Conservation (phyloP, 148 eudicot species). For the Linanthus parryae region DNA sequence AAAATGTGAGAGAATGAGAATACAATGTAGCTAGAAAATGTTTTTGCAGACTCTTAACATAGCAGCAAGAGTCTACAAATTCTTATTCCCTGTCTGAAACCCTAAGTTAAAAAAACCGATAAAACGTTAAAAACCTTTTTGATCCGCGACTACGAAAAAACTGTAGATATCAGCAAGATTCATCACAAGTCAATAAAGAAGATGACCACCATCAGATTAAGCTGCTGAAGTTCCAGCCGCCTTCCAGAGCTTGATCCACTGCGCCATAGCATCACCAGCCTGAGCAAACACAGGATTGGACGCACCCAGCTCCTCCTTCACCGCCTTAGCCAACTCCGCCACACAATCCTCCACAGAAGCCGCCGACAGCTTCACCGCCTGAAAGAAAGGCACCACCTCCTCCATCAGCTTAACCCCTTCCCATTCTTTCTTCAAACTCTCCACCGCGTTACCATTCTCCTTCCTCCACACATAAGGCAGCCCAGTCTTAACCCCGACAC, state of each 20-base stretch:
- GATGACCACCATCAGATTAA: slow-evolving; percentile 4
- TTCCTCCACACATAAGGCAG: slow-evolving; percentile 87
- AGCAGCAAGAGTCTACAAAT: too few relatives aligned
- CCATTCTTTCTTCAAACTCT: slow-evolving; percentile 94
- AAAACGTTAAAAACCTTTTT: too few relatives aligned
- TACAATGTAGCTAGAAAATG: too few relatives aligned
- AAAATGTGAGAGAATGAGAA: too few relatives aligned
- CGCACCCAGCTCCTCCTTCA: slow-evolving; percentile 53
- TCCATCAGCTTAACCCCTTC: slow-evolving; percentile 91
- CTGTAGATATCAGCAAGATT: too few relatives aligned
- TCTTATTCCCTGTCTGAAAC: too few relatives aligned
- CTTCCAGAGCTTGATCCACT: slow-evolving; percentile 89
- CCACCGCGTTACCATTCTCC: slow-evolving; percentile 73
- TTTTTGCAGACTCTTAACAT: too few relatives aligned
- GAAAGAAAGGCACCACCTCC: slow-evolving; percentile 76
- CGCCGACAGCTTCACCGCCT: slow-evolving; percentile 57
- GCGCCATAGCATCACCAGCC: slow-evolving; percentile 81
- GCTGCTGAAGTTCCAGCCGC: slow-evolving; percentile 17
- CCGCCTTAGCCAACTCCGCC: slow-evolving; percentile 62
- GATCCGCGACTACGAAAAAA: too few relatives aligned
- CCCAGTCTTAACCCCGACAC: slow-evolving; percentile 79
- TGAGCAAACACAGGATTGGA: slow-evolving; percentile 43
- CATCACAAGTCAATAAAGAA: too few relatives aligned
- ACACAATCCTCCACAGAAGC: slow-evolving; percentile 70
- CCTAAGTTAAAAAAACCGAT: too few relatives aligned